Base-by-base conservation (phyloP, 371 early-diverging fungal genomes). In the Saksenaea vasiformis region DNA sequence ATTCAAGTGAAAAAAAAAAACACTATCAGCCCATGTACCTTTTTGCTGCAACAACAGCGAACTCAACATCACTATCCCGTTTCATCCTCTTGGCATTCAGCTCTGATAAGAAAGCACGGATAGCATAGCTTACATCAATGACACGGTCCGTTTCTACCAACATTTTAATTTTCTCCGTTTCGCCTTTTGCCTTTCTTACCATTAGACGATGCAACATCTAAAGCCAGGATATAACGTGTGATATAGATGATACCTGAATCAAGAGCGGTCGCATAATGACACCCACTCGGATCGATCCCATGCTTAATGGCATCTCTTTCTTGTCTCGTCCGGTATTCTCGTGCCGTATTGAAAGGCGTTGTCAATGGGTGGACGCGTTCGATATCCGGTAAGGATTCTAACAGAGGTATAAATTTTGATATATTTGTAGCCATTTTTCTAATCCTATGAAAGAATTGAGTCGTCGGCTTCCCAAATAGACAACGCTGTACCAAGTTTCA, bases 381-480 rank as follows among this genome's bases (percentile, higher is more conserved):
- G 0, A 81, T 44, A 3, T 53, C 36, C 7, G 57, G 62, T 3
- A 28, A 44, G 7, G 27, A 19, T 64, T 77, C 74, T 10, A 77
- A 34, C 19, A 75, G 41, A 14, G 68, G 47, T 1, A 77, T 14
- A 0, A 77, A 64, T 11, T 61, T 63, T 10, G 80, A 74, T 58
- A 80, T 68, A 41, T 57, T 24, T 17, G 53, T 43, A 3, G 73
- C 67, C 71, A 80, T 75, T 54, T 67, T 77, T 11, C 73, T 39
- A 24, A 58, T 67, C 79, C 79, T 79, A 60, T 41, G 10, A 22
- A 26, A 27, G 8, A 15, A 14, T 44, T 34, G 9, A 56, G 22
- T 64, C 39, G 53, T 58, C 5, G 11, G 19, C 14, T 37, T 3
- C 9, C 19, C 17, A 0, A 5, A 31, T 11, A 31, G 28, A 36